Evolutionary conservation across 1,139 yeast species (phyloP), one percentile per base, ranked within the genome.

Genomic region (Debaryomyces robertsiae): DNA sequence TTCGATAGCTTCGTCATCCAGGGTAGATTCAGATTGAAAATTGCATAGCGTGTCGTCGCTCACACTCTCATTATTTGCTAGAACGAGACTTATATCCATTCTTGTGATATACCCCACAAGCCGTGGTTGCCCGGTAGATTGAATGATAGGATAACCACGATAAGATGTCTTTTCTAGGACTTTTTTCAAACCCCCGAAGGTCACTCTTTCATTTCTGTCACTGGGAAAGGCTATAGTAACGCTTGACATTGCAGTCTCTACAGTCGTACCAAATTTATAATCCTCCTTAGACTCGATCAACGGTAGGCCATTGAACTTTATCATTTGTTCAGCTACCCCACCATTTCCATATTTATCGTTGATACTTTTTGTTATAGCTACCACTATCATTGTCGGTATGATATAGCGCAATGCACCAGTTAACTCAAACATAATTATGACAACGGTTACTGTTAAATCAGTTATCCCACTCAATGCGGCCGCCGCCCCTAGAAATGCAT

Each of bases 401-500:
- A 93, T 87, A 57, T 88, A 91, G 37, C 87, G 79, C 38, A 90
- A 71, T 1, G 97, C 98, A 16, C 98, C 98, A 0, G 98, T 93
- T 40, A 93, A 70, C 61, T 94, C 99, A 65, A 93, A 90, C 93
- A 94, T 86, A 32, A 94, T 85, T 6, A 94, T 93, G 1, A 90
- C 98, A 9, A 93, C 95, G 0, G 98, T 84, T 3, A 93, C 86
- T 0, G 97, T 90, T 48, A 94, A 68, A 52, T 93, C 88, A 0
- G 98, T 93, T 15, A 90, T 89, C 3, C 98, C 98, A 58, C 95
- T 84, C 36, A 94, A 71, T 0, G 96, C 90, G 1, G 98, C 94
- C 0, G 95, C 98, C 0, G 98, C 98, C 2, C 98, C 99, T n/a
- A 94, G 75, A 45, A 94, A 84, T 0, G 98, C 96, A 61, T 91